Base-by-base conservation (phyloP, 2,329 filamentous ascomycete species). In the Tetracladium maxilliforme region DNA sequence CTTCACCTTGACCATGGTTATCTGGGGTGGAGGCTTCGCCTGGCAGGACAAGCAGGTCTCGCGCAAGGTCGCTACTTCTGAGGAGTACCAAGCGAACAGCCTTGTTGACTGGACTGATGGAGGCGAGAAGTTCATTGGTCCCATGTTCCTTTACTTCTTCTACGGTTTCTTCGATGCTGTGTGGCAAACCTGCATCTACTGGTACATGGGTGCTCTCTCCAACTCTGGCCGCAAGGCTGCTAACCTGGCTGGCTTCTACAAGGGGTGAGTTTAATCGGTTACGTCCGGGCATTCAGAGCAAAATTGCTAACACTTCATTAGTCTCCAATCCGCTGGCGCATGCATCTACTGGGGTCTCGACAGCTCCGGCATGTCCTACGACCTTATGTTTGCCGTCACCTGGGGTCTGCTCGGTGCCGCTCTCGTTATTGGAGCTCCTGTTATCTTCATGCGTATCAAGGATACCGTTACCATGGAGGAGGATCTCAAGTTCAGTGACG, bases 171-270 rank as follows among this genome's bases (percentile, higher is more conserved):
- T 75, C 39, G 87, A 94, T 47, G 82, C 86, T 21, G 69, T 74
- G 27, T 94, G 83, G 76, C 87, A 95, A 58, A 87, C 83, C 1
- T 73, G 63, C 41, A 74, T 86, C 24, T 94, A 95, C 61, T 94
- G 86, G 86, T 66, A 47, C 58, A 93, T 95, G 78, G 87, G 87
- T 25, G 70, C 86, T 6, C 63, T 94, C 21, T 86, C 81, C 45
- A 95, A 95, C 67, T 92, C 87, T 34, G 72, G 80, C 32, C 82
- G 86, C 49, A 87, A 84, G 50, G 69, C 87, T 15, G 86, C 87
- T 55, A 93, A 94, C 59, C 78, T 87, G 43, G 79, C 83, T 21
- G 86, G 81, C 33, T 86, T 80, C 59, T 90, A 90, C 66, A 90
- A 90, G 57, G 76, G 76, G n/a, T n/a, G n/a, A n/a, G n/a, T n/a